These are phyloP conservation scores for Colletotrichum orbiculare DNA, from an alignment of 2,329 filamentous ascomycete genomes.

Conservation along the genomic window DNA sequence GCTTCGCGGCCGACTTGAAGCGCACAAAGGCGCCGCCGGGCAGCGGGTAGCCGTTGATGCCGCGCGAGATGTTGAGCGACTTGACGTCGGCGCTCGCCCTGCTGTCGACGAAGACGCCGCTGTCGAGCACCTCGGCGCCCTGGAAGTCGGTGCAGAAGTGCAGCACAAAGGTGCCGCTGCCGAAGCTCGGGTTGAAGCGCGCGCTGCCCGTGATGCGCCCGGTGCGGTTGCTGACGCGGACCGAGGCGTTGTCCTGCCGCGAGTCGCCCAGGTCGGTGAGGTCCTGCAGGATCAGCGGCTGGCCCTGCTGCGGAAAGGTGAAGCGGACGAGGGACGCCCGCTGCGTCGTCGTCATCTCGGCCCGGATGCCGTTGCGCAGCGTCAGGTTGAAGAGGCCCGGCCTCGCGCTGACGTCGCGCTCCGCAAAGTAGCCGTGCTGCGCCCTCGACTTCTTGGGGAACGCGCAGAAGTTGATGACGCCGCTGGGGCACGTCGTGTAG, in stretches of 20 bases:
- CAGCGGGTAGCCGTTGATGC: conserved; percentile 64
- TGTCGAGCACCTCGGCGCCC: conserved; percentile 67
- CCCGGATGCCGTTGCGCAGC: conserved; percentile 66
- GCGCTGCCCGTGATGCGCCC: conserved; percentile 73
- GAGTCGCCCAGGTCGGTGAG: conserved; percentile 72
- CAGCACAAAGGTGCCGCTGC: conserved; percentile 67
- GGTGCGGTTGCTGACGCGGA: conserved; percentile 64
- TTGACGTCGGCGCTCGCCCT: conserved; percentile 61
- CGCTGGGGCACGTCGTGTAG: conserved; percentile 68
- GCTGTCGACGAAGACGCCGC: conserved; percentile 70
- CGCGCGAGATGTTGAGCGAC: conserved; percentile 58
- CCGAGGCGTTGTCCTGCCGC: conserved; percentile 65
- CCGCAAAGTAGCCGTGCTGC: conserved; percentile 56
- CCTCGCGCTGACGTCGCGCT: conserved; percentile 63
- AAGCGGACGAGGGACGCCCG: conserved; percentile 75
- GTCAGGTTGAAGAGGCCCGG: conserved; percentile 75
- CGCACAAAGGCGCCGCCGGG: conserved; percentile 73
- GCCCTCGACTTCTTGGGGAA: conserved; percentile 63
- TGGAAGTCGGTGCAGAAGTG: conserved; percentile 77
- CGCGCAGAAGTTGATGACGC: conserved; percentile 70
- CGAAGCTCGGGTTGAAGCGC: conserved; percentile 73
- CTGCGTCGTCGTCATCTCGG: conserved; percentile 76
- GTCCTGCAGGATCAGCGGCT: conserved; percentile 74
- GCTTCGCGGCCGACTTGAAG: conserved; percentile 60
- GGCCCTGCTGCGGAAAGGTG: conserved; percentile 61